phyloP scores from a whole-genome alignment of 768 basidiomycete species.

The Psilocybe sp. region DNA sequence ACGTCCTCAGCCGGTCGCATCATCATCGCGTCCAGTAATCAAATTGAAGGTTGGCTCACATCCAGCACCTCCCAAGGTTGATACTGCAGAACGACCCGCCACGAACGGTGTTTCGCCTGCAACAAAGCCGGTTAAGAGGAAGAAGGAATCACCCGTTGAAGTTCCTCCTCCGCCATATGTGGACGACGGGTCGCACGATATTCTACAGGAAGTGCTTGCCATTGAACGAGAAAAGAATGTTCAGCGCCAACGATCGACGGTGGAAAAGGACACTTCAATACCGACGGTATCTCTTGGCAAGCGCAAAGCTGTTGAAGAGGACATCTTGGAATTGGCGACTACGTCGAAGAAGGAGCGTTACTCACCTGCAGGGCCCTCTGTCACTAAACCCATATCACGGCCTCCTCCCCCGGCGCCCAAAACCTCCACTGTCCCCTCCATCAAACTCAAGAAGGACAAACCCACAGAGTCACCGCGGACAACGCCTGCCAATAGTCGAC shows the following conservation, averaged over 20 bases:
- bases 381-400: slow-evolving; percentile 9
- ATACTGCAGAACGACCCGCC: slow-evolving; percentile 24
- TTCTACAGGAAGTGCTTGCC: slow-evolving; percentile 78
- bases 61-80: slow-evolving; percentile 7
- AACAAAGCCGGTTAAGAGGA: slow-evolving; percentile 38
- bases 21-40: slow-evolving; percentile 53
- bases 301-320: slow-evolving; percentile 62
- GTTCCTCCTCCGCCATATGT: slow-evolving; percentile 66
- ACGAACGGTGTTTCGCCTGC: slow-evolving; percentile 25
- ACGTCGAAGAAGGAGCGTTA: slow-evolving; percentile 58
- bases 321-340: slow-evolving; percentile 58
- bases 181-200: slow-evolving; percentile 80
- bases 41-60: slow-evolving; percentile 62
- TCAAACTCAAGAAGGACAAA: slow-evolving; percentile 49
- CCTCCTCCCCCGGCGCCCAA: slow-evolving; percentile 17
- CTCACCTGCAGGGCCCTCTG: slow-evolving; percentile 38
- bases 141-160: slow-evolving; percentile 48
- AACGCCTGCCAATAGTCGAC: slow-evolving; percentile 20
- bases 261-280: slow-evolving; percentile 34
- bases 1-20: slow-evolving; percentile 21
- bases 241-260: slow-evolving; percentile 42
- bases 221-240: slow-evolving; percentile 69
- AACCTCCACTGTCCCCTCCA: slow-evolving; percentile 13
- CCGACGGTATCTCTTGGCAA: slow-evolving; percentile 46
- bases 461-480: slow-evolving; percentile 15